phyloP scores from a whole-genome alignment of 257 asterid species.

The Nicotiana otophora region DNA sequence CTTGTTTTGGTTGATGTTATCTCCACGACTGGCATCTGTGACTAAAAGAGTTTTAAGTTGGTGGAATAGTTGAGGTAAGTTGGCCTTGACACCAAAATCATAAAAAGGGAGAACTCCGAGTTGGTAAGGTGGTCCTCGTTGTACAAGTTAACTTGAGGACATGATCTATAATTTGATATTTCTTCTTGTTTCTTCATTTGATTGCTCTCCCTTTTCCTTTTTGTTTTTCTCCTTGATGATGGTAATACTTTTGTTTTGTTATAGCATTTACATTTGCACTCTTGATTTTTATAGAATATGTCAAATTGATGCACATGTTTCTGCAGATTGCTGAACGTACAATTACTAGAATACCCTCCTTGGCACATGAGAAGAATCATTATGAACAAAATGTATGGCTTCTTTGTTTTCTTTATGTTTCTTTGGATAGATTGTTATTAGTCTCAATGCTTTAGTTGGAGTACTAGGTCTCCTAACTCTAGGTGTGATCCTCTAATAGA shows the following conservation, averaged over 20 bases:
- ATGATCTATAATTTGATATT: constrained; percentile 1
- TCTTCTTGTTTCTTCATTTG: constrained; percentile 5
- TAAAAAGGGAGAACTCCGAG: too few relatives aligned
- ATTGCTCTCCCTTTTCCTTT: not conserved
- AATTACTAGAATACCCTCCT: constrained; percentile 59
- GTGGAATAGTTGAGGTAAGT: not conserved
- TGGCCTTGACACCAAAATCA: not conserved
- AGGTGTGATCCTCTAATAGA: constrained; percentile 28
- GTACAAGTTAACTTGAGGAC: not conserved
- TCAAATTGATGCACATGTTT: not conserved
- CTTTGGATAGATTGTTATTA: not conserved
- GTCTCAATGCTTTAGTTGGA: not conserved
- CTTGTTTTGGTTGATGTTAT: not conserved
- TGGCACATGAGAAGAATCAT: constrained; percentile 82
- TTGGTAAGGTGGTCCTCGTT: not conserved
- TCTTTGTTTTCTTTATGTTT: constrained; percentile 6
- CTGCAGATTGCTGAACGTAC: constrained; percentile 65
- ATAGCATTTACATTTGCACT: not conserved
- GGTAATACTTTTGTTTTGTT: constrained; percentile 1
- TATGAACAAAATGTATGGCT: constrained; percentile 80
- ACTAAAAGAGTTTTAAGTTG: not conserved
- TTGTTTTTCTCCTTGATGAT: not conserved
- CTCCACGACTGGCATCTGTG: not conserved
- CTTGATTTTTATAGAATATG: not conserved
- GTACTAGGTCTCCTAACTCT: not conserved